Conservation (phyloP, 2,329 filamentous ascomycete genomes). For the Epichloe festucae region DNA sequence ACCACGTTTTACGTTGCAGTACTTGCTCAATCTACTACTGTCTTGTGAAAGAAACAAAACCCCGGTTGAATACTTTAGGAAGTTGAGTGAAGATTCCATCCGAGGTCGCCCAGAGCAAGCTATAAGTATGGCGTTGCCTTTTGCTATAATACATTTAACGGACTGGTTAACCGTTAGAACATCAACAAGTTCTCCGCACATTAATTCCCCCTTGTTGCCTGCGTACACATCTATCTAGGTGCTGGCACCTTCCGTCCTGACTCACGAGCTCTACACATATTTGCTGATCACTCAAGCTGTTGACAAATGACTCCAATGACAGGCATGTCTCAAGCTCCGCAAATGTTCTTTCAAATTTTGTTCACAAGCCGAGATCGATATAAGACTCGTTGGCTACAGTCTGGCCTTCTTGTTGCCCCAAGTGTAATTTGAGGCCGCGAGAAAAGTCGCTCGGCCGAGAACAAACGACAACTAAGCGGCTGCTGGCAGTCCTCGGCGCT, state of each 20-base stretch:
- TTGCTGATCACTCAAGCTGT: background rate
- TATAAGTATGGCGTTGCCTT: background rate
- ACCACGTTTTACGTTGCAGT: background rate
- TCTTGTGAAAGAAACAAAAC: no score
- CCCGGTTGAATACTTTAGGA: no score
- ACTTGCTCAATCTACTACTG: background rate
- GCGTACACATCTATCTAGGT: background rate
- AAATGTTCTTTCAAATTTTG: background rate
- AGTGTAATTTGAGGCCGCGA: background rate
- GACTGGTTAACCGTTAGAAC: background rate
- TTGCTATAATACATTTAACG: constrained; percentile 1
- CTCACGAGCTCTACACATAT: background rate
- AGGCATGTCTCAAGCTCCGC: background rate
- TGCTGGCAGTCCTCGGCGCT: constrained; percentile 30
- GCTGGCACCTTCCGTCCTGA: background rate
- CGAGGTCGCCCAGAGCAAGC: no score
- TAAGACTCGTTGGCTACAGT: background rate
- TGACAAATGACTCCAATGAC: background rate
- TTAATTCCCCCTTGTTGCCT: background rate
- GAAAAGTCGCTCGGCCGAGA: background rate
- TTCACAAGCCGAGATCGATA: background rate
- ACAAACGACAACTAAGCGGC: background rate
- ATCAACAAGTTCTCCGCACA: background rate
- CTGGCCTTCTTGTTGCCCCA: background rate
- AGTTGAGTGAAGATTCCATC: no score